Evolutionary conservation across 129 eudicot species (phyloP).

Genomic region (Heracleum sosnowskyi): DNA sequence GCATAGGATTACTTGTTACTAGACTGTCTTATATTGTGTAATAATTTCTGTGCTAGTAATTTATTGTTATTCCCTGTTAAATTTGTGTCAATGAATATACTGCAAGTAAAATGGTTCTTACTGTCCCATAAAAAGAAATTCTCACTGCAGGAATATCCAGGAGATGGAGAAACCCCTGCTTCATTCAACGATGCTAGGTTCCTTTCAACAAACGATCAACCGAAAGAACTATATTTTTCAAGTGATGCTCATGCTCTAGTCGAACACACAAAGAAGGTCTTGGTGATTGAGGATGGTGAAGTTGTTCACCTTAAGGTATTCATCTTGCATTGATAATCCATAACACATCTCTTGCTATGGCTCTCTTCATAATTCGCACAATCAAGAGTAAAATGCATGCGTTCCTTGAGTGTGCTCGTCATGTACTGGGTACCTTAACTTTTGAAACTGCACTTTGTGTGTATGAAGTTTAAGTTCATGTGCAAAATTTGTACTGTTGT

Average conservation of each 20-base stretch:
- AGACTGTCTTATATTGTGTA: not conserved
- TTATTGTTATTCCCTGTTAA: not conserved
- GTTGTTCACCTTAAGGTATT: slow-evolving; percentile 83
- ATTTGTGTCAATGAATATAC: not conserved
- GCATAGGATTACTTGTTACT: not conserved
- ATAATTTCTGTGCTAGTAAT: not conserved
- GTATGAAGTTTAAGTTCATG: not conserved
- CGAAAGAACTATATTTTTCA: slow-evolving; percentile 81
- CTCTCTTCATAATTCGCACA: not conserved
- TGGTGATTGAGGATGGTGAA: slow-evolving; percentile 94
- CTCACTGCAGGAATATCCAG: slow-evolving; percentile 51
- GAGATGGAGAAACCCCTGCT: slow-evolving; percentile 38
- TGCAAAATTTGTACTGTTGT: not conserved
- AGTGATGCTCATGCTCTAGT: slow-evolving; percentile 94
- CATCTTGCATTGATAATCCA: not conserved
- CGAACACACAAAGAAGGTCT: slow-evolving; percentile 89
- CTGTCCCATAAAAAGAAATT: not conserved
- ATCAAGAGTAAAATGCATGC: not conserved
- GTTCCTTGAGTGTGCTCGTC: not conserved
- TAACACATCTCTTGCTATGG: not conserved
- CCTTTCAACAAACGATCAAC: slow-evolving; percentile 62
- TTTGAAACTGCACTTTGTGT: not conserved
- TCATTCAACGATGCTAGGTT: slow-evolving; percentile 58
- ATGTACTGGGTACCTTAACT: not conserved
- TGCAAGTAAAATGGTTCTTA: not conserved